Base-by-base conservation (phyloP, 805 yeast genomes). In the Teunomyces kruisii region DNA sequence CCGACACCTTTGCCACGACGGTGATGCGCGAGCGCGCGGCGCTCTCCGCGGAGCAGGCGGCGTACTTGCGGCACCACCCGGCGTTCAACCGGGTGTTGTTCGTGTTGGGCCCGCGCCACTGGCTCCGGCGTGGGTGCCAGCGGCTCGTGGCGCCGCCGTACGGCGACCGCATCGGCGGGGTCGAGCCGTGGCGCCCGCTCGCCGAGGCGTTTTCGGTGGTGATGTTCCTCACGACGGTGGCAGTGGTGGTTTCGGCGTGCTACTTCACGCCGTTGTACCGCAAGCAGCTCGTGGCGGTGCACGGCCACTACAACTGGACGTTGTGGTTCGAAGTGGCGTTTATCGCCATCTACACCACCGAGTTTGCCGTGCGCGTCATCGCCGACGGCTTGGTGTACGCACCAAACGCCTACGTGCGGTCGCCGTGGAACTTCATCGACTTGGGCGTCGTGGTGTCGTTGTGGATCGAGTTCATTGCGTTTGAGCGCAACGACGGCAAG, bases 201-300 rank as follows among this genome's bases (percentile, higher is more conserved):
- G 72, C 79, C 45, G 79, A 76, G 53, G 44, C 78, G 27, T 75
- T 85, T 61, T 67, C 73, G 16, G 51, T 72, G 2, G 39, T 81
- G 31, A 79, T 87, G 78, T 76, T 88, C 44, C 39, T 76, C 2
- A 77, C 84, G 0, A 84, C 96, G 0, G 62, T 88, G 15, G 78
- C 75, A 0, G 71, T 90, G 61, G 94, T 92, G 2, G 69, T 85
- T 1, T 64, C 81, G 6, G 87, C 96, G 0, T 89, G 97, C 61
- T 78, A 81, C 48, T 78, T 79, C 36, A 92, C 98, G 0, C 99
- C 98, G 0, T 55, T 90, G 5, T 84, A 80, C 59, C 67, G 83
- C 44, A 76, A 79, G 78, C 54, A 59, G 4, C 57, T 75, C 30
- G 40, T 49, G 0, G 45, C 56, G 15, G 12, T 6, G 26, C 48